Evolutionary conservation across 805 yeast species (phyloP).

Genomic region (Blastobotrys mokoenaii): DNA sequence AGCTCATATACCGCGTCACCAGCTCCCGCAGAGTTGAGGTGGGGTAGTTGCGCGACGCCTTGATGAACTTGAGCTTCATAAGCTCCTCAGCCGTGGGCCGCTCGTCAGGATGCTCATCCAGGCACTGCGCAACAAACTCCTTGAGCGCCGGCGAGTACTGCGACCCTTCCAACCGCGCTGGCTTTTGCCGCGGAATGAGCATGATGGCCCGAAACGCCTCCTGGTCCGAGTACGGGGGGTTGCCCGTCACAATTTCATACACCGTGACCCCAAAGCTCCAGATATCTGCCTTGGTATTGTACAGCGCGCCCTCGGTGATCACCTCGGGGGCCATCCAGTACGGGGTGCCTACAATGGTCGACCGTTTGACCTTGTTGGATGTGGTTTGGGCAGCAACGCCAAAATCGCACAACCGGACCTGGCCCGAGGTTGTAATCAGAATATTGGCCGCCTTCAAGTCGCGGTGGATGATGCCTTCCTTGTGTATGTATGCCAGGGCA

Average conservation of each 20-base stretch:
- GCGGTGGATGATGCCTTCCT: conserved; percentile 86
- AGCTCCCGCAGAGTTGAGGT: conserved; percentile 62
- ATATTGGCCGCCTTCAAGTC: conserved; percentile 97
- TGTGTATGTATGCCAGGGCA: conserved; percentile 77
- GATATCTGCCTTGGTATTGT: conserved; percentile 77
- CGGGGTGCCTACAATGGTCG: conserved; percentile 74
- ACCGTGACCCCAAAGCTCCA: conserved; percentile 96
- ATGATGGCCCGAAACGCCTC: conserved; percentile 95
- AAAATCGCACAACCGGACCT: conserved; percentile 88
- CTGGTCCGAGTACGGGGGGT: conserved; percentile 93
- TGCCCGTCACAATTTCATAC: conserved; percentile 92
- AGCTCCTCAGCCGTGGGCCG: conserved; percentile 83
- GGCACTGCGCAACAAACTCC: conserved; percentile 82
- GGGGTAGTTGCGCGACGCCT: conserved; percentile 49
- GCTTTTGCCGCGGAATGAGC: conserved; percentile 83
- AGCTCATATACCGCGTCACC: conserved; percentile 39
- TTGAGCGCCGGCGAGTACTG: conserved; percentile 68
- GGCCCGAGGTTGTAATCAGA: conserved; percentile 79
- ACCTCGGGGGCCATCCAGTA: conserved; percentile 54
- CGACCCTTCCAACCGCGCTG: conserved; percentile 90
- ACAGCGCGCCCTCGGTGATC: conserved; percentile 35
- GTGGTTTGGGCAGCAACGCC: conserved; percentile 96
- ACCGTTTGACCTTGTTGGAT: conserved; percentile 64
- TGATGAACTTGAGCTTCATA: conserved; percentile 63
- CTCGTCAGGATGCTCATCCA: conserved; percentile 88